Base-by-base conservation (phyloP, 2,329 filamentous ascomycete genomes). In the Phialophora tarda region DNA sequence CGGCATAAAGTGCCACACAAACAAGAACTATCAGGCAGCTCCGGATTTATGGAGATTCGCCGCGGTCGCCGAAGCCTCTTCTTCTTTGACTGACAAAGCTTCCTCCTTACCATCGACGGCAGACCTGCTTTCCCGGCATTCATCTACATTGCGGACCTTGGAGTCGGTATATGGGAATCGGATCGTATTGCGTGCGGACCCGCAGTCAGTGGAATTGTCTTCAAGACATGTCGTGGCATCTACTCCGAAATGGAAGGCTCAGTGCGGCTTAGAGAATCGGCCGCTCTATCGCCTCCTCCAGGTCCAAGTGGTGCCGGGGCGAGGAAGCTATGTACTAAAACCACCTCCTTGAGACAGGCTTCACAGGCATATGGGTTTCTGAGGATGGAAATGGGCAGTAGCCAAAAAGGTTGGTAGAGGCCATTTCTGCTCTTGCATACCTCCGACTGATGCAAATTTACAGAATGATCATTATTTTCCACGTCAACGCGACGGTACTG, bases 301-400 rank as follows among this genome's bases (percentile, higher is more conserved):
- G 12, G 7, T 24, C 4, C 48, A 28, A 23, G 11, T 12, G 4
- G 4, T 3, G 24, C 24, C 14, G 23, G 48, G 24, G 12, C 8
- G 48, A 51, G 26, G 23, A 51, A 51, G 48, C 48, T 10, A 28
- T 7, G 21, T 28, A 51, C 48, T 51, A 28, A 28, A 24, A 23
- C 10, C 10, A 28, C 3, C 48, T 51, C 48, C 5, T 12, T 24
- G 23, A 23, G 24, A 17, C 24, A 2, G 48, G 48, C 48, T 51
- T 26, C 21, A 32, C n/a, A 28, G 60, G 23, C 58, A 28, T 55
- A 47, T 47, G 58, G 57, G 47, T 57, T 54, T 7, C 51, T 34
- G 47, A 59, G 67, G 67, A 69, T 69, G 67, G 67, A 69, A 66
- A 69, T 67, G 67, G 67, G 67, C 60, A 61, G 59, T 48, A 68